Base-by-base conservation (phyloP, 2,329 filamentous ascomycete genomes). In the Cordyceps javanica region DNA sequence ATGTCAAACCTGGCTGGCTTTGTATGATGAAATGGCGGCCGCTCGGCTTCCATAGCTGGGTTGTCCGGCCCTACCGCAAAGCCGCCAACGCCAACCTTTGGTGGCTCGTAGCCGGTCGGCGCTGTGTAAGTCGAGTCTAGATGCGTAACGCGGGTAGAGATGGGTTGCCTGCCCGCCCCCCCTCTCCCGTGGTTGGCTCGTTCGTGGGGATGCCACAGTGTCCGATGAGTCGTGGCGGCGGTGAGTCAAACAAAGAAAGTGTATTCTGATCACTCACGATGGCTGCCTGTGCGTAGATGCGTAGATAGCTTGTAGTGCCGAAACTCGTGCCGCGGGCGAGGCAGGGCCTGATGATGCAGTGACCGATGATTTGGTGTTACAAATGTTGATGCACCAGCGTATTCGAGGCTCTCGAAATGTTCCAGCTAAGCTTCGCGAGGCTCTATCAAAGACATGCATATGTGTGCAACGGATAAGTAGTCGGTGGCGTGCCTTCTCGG, bases 231-330 rank as follows among this genome's bases (percentile, higher is more conserved):
- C 26, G 36, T 26, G 28, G 13, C 53, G 53, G 55, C 45, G 55
- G 55, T 57, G 55, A 57, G 55, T 57, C 55, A 56, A 32, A 57
- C 55, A 51, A 57, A 44, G 45, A 57, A 57, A 34, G 26, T n/a
- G 45, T 36, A 36, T 21, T 51, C 25, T 42, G 28, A 32, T 32
- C 50, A 30, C 11, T 19, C 10, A n/a, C n/a, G 25, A 46, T 32
- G 30, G 30, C 16, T 36, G 42, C 32, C 32, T 30, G 41, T 21
- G 4, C n/a, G 19, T 26, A 19, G 32, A 5, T 21, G 32, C 10
- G 39, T 42, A 21, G 21, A 26, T 14, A 39, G 36, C 4, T 10
- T 30, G 44, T n/a, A n/a, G n/a, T n/a, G n/a, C n/a, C n/a, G n/a
- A n/a, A n/a, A n/a, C n/a, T n/a, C n/a, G n/a, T n/a, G n/a, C n/a